Base-by-base conservation (phyloP, 177 flowering plant genomes). In the Telopea speciosissima region DNA sequence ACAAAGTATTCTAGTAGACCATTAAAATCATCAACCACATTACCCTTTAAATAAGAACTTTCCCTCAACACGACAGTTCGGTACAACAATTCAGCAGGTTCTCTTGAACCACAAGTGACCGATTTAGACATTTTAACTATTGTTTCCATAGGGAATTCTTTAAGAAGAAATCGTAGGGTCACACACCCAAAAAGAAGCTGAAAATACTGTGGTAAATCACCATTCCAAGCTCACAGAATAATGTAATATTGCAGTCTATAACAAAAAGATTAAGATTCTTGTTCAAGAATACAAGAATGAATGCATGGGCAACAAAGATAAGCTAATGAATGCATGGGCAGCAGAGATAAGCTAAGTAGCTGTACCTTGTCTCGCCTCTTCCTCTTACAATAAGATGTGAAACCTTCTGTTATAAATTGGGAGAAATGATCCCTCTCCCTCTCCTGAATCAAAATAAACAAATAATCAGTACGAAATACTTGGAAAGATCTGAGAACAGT, bases 401-500 rank as follows among this genome's bases (percentile, higher is more conserved):
- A 96, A 63, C 98, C 93, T 84, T 96, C 99, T 11, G 97, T 96
- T 63, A 96, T 82, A 65, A 91, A 96, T 72, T 96, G 97, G 16
- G 97, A 89, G 68, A 91, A 96, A 81, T 96, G 97, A 78, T 96
- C 99, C 73, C 98, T 85, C 75, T 96, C 99, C 52, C 82, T 88
- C 76, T 96, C 99, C 99, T 94, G 82, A 28, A 80, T 17, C 28
- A 49, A 64, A 1, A 63, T 14, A 62, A 63, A 28, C 54, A 31
- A 40, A 63, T 24, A 17, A 63, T 14, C n/a, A 19, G 17, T 5
- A 63, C 23, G 13, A 13, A 61, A 16, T 13, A 49, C 63, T 61
- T 61, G 12, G 11, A 61, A 61, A 61, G 3, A 61, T 9, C 63
- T 36, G 44, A 67, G 60, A 67, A 72, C 24, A 65, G 26, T 26